Evolutionary conservation across 2,329 filamentous ascomycete genomes (phyloP).

Genomic region (Colletotrichum truncatum): DNA sequence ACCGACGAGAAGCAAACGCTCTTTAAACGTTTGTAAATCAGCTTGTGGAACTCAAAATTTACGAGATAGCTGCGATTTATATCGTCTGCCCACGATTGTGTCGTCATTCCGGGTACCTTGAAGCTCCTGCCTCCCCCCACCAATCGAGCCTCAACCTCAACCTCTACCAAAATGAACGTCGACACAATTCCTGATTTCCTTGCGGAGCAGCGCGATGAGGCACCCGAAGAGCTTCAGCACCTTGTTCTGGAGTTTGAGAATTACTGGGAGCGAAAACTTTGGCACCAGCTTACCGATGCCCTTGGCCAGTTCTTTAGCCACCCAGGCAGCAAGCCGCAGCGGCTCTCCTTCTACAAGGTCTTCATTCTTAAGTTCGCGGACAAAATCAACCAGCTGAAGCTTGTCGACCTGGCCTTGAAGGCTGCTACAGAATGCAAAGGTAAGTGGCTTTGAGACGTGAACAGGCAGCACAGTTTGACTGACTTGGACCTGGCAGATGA

Average conservation of each 20-base stretch:
- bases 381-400: constrained; percentile 98
- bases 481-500: constrained; percentile 68
- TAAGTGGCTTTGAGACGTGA: constrained; percentile 46
- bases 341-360: constrained; percentile 89
- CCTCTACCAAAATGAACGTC: constrained; percentile 71
- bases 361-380: constrained; percentile 97
- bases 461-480: background rate
- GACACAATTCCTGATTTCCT: constrained; percentile 94
- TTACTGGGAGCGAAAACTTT: constrained; percentile 97
- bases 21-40: background rate
- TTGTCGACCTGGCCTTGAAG: constrained; percentile 89
- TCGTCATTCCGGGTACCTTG: constrained; percentile 7
- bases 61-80: background rate
- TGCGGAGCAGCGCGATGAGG: constrained; percentile 85
- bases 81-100: background rate
- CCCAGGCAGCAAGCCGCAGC: constrained; percentile 81
- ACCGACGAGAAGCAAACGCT: background rate
- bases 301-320: constrained; percentile 89
- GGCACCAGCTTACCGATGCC: constrained; percentile 96
- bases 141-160: constrained; percentile 1
- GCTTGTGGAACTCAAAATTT: background rate
- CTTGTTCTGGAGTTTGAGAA: constrained; percentile 94
- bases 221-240: constrained; percentile 87
- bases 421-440: constrained; percentile 86
- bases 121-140: constrained; percentile 15